These are phyloP conservation scores for Takashimella tepidaria DNA, from an alignment of 1,284 basidiomycete species.

Conservation along the genomic window DNA sequence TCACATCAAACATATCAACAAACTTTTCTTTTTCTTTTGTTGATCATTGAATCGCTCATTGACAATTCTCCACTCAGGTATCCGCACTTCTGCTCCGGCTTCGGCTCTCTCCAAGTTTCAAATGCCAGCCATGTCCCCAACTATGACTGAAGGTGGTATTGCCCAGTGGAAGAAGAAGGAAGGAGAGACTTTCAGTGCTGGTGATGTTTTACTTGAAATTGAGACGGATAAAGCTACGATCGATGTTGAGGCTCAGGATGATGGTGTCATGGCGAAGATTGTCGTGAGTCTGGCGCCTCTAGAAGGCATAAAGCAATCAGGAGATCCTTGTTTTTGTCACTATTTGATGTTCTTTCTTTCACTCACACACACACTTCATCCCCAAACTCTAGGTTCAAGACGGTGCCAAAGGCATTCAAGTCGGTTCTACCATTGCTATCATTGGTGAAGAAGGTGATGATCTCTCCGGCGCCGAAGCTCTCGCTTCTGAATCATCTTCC, in stretches of 20 bases:
- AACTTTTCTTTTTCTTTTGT: too few relatives aligned
- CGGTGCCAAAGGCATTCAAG: slow-evolving; percentile 78
- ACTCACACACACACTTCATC: background rate
- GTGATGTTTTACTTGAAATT: slow-evolving; percentile 76
- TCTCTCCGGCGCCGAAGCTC: slow-evolving; percentile 68
- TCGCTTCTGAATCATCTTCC: slow-evolving; percentile 57
- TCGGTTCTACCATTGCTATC: slow-evolving; percentile 84
- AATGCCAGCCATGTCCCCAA: slow-evolving; percentile 99
- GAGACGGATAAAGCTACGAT: slow-evolving; percentile 99
- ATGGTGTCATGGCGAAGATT: slow-evolving; percentile 90
- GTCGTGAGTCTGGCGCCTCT: slow-evolving; percentile 45
- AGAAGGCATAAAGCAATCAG: background rate
- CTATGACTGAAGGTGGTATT: slow-evolving; percentile 99
- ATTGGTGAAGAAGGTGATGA: slow-evolving; percentile 92
- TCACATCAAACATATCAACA: background rate
- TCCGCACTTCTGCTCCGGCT: slow-evolving; percentile 72
- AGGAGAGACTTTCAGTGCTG: slow-evolving; percentile 80
- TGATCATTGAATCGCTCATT: too few relatives aligned
- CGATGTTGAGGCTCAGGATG: slow-evolving; percentile 97
- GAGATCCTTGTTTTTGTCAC: background rate
- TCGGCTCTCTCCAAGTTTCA: slow-evolving; percentile 81
- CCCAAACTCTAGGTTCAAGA: slow-evolving; percentile 73
- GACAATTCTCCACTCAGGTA: slow-evolving; percentile 58
- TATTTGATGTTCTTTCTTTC: background rate
- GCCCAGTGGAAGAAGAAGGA: slow-evolving; percentile 96